Conservation (phyloP, 2,329 filamentous ascomycete genomes). For the Cladosporium cucumerinum region DNA sequence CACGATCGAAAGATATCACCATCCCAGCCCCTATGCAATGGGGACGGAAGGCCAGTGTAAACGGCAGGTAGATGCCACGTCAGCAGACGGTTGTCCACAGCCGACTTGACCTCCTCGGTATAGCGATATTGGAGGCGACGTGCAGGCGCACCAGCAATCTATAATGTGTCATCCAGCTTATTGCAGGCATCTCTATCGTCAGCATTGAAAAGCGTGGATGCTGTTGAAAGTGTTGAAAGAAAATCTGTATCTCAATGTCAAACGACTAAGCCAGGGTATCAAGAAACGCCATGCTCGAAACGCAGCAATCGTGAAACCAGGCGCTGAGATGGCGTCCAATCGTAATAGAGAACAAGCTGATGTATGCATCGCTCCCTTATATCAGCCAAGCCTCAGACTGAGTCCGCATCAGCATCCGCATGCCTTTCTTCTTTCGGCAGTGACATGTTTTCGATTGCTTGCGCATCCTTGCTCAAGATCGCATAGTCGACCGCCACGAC, state of each 20-base stretch:
- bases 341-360: not conserved
- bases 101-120: not conserved
- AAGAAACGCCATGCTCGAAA: not conserved
- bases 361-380: not conserved
- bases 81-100: not conserved
- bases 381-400: not conserved
- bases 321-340: not conserved
- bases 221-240: not conserved
- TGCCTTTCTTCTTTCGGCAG: not conserved
- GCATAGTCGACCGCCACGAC: slow-evolving; percentile 50
- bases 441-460: not conserved
- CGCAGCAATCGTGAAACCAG: not conserved
- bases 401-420: not conserved
- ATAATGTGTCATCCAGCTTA: not conserved
- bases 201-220: not conserved
- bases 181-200: not conserved
- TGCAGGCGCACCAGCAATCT: not conserved
- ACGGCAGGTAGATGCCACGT: not conserved
- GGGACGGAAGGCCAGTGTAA: no score
- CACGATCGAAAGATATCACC: not conserved
- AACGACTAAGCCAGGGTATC: not conserved
- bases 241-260: not conserved
- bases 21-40: not conserved
- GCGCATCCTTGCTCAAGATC: slow-evolving; percentile 49
- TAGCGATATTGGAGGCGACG: not conserved